Base-by-base conservation (phyloP, 2,329 filamentous ascomycete genomes). In the Malbranchea zuffiana region DNA sequence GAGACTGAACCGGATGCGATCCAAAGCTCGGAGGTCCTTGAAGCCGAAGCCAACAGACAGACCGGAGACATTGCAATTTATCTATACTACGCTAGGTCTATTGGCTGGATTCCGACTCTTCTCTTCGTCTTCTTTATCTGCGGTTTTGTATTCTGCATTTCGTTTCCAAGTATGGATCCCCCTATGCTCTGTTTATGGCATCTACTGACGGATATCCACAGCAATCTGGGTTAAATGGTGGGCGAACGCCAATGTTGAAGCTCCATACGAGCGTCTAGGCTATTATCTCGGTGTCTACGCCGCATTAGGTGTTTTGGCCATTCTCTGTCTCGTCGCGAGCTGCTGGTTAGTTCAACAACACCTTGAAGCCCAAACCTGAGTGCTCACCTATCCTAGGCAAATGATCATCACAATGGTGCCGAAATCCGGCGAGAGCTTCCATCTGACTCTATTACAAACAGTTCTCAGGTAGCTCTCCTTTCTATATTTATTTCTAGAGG, bases 351-450 rank as follows among this genome's bases (percentile, higher is more conserved):
- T 46, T 15, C 2, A n/a, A 11, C 27, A 30, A 13, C 8, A 15
- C 16, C 8, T 10, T 31, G 15, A n/a, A 7, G 20, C 6, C n/a
- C 7, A 31, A 17, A 31, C 21, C 33, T 25, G 17, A 19, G 23
- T 27, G 25, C 12, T 27, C 37, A 15, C 17, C 39, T 11, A 15
- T 42, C 19, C 38, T 35, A 62, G 60, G 56, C 63, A 69, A 50
- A 57, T 72, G 44, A 65, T 72, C 31, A 65, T 72, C 20, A 63
- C 55, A 3, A 71, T 73, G 65, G 65, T 72, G 3, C 69, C 69
- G 3, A 62, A 61, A 19, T 71, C 68, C n/a, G 68, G 66, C 3
- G 59, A 63, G 37, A 57, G 47, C 28, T 68, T 74, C 40, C 70
- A 74, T 42, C 55, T 55, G 34, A 61, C 53, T 30, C 53, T 73